Evolutionary conservation across 805 yeast species (phyloP), one percentile per base, ranked within the genome.

Genomic region (Maudiozyma serrabonitensis): DNA sequence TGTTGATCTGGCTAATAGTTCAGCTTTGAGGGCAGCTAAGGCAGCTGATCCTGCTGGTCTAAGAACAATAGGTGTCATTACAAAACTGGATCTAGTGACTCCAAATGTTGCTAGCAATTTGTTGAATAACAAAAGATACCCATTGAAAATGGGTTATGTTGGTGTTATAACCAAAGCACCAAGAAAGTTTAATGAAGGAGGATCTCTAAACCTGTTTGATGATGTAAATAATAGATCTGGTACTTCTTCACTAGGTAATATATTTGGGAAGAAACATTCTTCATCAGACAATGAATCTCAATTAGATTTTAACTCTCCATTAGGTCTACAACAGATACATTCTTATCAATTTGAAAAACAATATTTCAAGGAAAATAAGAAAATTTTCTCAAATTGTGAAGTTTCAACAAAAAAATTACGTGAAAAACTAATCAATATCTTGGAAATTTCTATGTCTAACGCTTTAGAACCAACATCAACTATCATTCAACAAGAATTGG

Each of bases 101-200:
- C 84, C 96, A 0, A 76, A 75, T 43, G 67, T 73, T 15, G 99
- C 96, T 0, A 76, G 79, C 45, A 73, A 70, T 7, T 78, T 87
- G 19, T 70, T 93, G 52, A 75, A 77, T 28, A 91, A 91, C 67
- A 80, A 76, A 54, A 86, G 82, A 59, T 95, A 95, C 60, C 98
- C 99, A 0, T 71, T 93, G 52, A 81, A 78, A 58, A 87, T 93
- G 95, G 99, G 99, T 0, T 93, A 93, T 63, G 98, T 93, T 19
- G 99, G 99, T 50, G 98, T 95, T n/a, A 84, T 95, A 18, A 87
- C 97, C 1, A 85, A 80, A 55, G 76, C 86, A 0, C 95, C 93
- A 6, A 70, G 61, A n/a, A 31, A 9, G n/a, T 44, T 39, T 37
- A 48, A 39, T 15, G 44, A 51, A 26, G 31, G 16, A 6, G 13